These are phyloP conservation scores for Fusarium penzigii DNA, from an alignment of 2,329 filamentous ascomycete genomes.

Conservation along the genomic window DNA sequence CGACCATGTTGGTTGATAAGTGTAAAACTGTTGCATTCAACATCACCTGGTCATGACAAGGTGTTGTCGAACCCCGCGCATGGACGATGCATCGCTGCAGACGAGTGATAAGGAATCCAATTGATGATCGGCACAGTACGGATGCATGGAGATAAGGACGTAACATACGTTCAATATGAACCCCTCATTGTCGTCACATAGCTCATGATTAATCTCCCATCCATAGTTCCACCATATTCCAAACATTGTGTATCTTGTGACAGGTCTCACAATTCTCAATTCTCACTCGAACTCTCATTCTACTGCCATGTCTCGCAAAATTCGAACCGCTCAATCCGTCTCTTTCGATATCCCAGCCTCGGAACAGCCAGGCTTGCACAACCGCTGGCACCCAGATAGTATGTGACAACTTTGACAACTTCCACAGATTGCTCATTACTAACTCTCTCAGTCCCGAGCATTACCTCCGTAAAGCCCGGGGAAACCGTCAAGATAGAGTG, in stretches of 20 bases:
- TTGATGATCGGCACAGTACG: not conserved
- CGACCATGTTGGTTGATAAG: not conserved
- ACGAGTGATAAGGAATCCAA: not conserved
- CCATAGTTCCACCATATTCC: not conserved
- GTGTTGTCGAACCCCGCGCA: not conserved
- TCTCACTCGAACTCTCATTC: not conserved
- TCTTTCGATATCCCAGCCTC: slow-evolving; percentile 28
- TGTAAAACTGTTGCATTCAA: not conserved
- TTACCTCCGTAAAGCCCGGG: slow-evolving; percentile 72
- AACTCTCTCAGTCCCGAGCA: slow-evolving; percentile 64
- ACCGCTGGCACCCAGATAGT: slow-evolving; percentile 93
- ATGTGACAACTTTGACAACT: slow-evolving; percentile 26
- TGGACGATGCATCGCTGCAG: not conserved
- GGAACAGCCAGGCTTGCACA: slow-evolving; percentile 43
- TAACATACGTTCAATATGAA: not conserved
- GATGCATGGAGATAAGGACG: not conserved
- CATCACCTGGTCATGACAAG: not conserved
- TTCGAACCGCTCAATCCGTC: slow-evolving; percentile 27
- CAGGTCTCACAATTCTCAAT: not conserved
- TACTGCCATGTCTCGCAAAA: slow-evolving; percentile 22
- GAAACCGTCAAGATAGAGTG: slow-evolving; percentile 95
- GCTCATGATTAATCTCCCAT: not conserved
- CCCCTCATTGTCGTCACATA: not conserved
- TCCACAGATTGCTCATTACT: not conserved
- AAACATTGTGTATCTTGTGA: too few species aligned